Conservation (phyloP, 805 yeast genomes). For the Spathaspora gorwiae region DNA sequence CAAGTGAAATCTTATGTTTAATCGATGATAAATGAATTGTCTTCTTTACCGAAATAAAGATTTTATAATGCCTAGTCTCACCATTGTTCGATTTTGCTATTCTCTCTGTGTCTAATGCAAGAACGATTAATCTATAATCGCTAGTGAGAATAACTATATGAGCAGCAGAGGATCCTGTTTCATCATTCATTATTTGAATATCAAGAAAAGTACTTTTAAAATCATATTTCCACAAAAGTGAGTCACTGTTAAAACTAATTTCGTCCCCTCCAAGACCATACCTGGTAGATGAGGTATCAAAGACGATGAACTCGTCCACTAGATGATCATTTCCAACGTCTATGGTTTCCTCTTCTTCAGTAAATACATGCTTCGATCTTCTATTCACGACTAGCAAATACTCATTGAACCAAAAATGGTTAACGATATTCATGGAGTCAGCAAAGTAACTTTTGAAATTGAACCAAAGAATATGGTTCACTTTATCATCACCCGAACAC, state of each 20-base stretch:
- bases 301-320: conserved; percentile 33
- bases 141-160: conserved; percentile 24
- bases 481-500: conserved; percentile 13
- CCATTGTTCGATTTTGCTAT: conserved; percentile 1
- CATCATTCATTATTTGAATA: conserved; percentile 12
- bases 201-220: conserved; percentile 21
- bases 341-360: conserved; percentile 7
- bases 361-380: conserved; percentile 12
- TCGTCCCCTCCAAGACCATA: conserved; percentile 28
- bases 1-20: conserved; percentile 19
- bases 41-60: conserved; percentile 23
- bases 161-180: not conserved
- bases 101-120: conserved; percentile 15
- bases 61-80: conserved; percentile 15
- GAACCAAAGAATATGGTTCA: conserved; percentile 37
- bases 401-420: conserved; percentile 33
- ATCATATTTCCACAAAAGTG: conserved; percentile 35
- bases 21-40: conserved; percentile 35
- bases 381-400: conserved; percentile 32
- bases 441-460: conserved; percentile 29
- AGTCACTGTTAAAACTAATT: conserved; percentile 34
- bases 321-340: conserved; percentile 8
- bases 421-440: conserved; percentile 29
- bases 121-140: conserved; percentile 24
- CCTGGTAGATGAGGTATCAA: conserved; percentile 27